Evolutionary conservation across 768 basidiomycete genomes (phyloP).

Genomic region (Lentinula boryana): DNA sequence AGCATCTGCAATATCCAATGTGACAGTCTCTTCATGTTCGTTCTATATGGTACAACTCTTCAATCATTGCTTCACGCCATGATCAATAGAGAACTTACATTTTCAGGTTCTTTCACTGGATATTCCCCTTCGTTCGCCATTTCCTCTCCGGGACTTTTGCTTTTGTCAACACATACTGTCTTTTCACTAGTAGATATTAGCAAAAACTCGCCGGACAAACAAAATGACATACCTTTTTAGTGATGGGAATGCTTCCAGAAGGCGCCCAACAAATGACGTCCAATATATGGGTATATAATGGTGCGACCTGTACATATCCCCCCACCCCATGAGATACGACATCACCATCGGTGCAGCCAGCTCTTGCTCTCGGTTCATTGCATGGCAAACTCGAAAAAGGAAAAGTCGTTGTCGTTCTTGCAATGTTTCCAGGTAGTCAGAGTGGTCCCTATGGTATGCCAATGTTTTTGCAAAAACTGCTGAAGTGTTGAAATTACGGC

Average conservation of each 20-base stretch:
- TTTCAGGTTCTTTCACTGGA: too few species aligned
- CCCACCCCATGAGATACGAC: slow-evolving; percentile 39
- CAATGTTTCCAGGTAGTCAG: slow-evolving; percentile 13
- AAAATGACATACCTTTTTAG: neutral
- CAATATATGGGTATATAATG: slow-evolving; percentile 28
- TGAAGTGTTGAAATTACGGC: slow-evolving; percentile 22
- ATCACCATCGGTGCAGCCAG: slow-evolving; percentile 30
- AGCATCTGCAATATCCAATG: too few species aligned
- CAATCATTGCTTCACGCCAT: too few species aligned
- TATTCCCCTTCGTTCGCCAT: too few species aligned
- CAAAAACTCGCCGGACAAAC: neutral
- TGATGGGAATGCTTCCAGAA: slow-evolving; percentile 7
- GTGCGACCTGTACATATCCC: slow-evolving; percentile 29
- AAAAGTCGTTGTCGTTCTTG: slow-evolving; percentile 17
- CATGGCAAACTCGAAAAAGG: slow-evolving; percentile 18
- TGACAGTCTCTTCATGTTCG: too few species aligned
- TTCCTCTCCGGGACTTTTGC: too few species aligned
- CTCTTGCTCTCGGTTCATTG: slow-evolving; percentile 31
- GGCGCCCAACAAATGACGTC: slow-evolving; percentile 15
- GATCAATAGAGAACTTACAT: too few species aligned
- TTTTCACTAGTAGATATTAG: too few species aligned
- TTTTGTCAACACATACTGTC: too few species aligned
- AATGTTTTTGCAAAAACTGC: slow-evolving; percentile 28
- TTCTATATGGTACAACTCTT: too few species aligned
- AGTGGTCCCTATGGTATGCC: slow-evolving; percentile 15